Conservation (phyloP, 768 basidiomycete species). For the Podaxis mareebaensis region DNA sequence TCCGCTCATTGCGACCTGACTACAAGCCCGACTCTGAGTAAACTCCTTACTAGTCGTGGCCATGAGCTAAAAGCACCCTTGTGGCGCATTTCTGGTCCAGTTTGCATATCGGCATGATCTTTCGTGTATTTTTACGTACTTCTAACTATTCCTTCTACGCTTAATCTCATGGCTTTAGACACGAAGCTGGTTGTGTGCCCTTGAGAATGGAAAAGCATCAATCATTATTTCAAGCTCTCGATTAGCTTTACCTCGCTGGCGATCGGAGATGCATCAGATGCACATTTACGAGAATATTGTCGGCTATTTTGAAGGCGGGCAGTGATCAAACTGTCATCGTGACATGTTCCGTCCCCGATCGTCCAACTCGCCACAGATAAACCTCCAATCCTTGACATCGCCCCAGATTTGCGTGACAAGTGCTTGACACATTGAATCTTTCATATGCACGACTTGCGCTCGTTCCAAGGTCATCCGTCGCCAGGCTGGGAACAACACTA, state of each 20-base stretch:
- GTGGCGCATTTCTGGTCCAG: neutral
- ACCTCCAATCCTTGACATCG: too few relatives aligned
- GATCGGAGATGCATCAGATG: neutral
- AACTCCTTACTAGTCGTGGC: slow-evolving; percentile 1
- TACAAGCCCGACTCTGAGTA: slow-evolving; percentile 66
- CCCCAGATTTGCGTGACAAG: too few relatives aligned
- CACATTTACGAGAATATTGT: neutral
- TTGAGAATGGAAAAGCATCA: neutral
- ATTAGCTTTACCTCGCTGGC: neutral
- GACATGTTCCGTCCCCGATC: too few relatives aligned
- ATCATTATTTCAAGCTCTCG: neutral
- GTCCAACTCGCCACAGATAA: too few relatives aligned
- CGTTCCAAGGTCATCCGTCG: too few relatives aligned
- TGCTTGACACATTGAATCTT: too few relatives aligned
- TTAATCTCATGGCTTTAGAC: neutral
- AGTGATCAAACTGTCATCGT: too few relatives aligned
- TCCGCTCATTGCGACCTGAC: slow-evolving; percentile 86
- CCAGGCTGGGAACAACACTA: too few relatives aligned
- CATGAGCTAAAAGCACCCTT: slow-evolving; percentile 6
- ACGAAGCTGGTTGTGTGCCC: neutral
- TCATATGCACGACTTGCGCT: too few relatives aligned
- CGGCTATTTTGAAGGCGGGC: too few relatives aligned
- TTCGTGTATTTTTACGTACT: neutral
- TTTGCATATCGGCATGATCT: slow-evolving; percentile 4
- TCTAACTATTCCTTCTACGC: neutral